A percentile compares a stretch with the other conserved stretches of the same genome.
Conservation (phyloP, 2,329 filamentous ascomycete genomes). For the Leptographium galeiforme region DNA sequence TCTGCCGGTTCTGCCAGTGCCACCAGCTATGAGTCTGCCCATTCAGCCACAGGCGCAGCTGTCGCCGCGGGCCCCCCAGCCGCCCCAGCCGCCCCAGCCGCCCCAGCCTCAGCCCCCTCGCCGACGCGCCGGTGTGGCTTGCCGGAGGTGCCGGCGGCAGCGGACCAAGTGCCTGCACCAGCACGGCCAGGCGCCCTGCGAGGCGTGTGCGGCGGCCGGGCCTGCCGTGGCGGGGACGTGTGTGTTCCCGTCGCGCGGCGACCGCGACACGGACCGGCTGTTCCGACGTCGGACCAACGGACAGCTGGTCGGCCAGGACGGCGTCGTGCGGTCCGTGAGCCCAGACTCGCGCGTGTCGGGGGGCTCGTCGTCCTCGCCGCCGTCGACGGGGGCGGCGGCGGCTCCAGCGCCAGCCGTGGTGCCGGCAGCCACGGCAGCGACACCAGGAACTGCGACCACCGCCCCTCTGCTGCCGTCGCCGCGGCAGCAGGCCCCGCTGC, state of each 20-base stretch:
- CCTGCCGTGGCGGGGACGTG: constrained; percentile 29
- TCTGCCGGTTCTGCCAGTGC: too few relatives aligned
- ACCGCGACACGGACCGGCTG: constrained; percentile 38
- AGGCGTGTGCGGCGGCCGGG: constrained; percentile 35
- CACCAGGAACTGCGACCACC: too few relatives aligned
- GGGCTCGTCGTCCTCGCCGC: too few relatives aligned
- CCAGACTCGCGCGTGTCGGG: too few relatives aligned
- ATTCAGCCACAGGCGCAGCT: not conserved
- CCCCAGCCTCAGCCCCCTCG: not conserved
- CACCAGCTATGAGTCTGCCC: too few relatives aligned
- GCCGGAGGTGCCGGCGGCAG: constrained; percentile 10
- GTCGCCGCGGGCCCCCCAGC: too few relatives aligned
- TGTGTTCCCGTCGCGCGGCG: constrained; percentile 39
- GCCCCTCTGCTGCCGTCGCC: too few relatives aligned
- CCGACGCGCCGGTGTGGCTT: constrained; percentile 5
- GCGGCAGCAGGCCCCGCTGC: too few relatives aligned
- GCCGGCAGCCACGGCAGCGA: too few relatives aligned
- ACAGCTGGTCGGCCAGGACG: constrained; percentile 20
- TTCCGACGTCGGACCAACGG: constrained; percentile 39
- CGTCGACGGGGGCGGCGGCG: too few relatives aligned
- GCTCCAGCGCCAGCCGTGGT: too few relatives aligned
- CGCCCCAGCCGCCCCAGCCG: not conserved
- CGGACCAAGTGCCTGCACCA: constrained; percentile 11
- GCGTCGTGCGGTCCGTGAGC: not conserved
- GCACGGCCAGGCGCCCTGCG: constrained; percentile 20